Evolutionary conservation across 2,329 filamentous ascomycete species (phyloP), one percentile per base, ranked within the genome.

Genomic region (Neonectria sp.): DNA sequence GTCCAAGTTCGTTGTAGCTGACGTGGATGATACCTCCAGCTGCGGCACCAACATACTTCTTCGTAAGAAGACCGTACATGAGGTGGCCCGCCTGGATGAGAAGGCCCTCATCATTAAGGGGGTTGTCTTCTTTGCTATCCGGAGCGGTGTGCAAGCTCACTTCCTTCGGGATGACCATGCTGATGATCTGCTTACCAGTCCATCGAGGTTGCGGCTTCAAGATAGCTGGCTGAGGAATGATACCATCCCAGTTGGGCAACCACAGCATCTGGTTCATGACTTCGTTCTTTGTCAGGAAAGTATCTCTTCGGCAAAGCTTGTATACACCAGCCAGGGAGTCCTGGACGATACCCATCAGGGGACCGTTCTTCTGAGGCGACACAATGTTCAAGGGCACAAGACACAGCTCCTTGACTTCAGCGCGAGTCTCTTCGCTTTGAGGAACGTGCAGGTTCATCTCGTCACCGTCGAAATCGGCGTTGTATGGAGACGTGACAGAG

Each of bases 401-500:
- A 81, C 95, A 98, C 15, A 99, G 89, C 79, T 98, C 92, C 81
- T 91, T 94, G 74, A 99, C 90, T 82, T 99, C 96, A 52, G 97
- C 95, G 68, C 96, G 93, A 37, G 97, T 97, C 82, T 99, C 97
- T 79, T 99, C 95, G 43, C 93, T 96, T 79, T 99, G 96, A 4
- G 96, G 97, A 59, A 99, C 97, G 88, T 99, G 96, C 84, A 99
- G 90, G 80, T 99, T 99, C 96, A 99, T 99, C 83, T 99, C 96
- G 81, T 99, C 96, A 84, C 96, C 96, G 79, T 99, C 96, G 84
- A 99, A 99, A 93, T 99, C 96, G 76, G 96, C 96, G 84, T 99
- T 99, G 87, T 99, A 99, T 0, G 96, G 96, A 31, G 95, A 97
- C 1, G 97, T 99, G 78, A 99, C 96, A 0, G 96, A 99, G 74